Evolutionary conservation across 169 alveolate species (phyloP), one percentile per base, ranked within the genome.

Genomic region (Plasmodium malariae): DNA sequence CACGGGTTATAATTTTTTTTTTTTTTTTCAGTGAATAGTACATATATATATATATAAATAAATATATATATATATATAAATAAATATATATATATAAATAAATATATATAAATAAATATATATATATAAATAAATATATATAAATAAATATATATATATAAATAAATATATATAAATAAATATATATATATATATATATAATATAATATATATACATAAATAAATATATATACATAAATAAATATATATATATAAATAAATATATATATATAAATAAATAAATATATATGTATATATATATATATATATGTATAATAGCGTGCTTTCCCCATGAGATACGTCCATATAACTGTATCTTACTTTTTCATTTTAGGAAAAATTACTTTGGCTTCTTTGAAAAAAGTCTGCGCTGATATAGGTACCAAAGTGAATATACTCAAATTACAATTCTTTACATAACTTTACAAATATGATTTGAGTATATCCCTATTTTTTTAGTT

Each of bases 391-490:
- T 59, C 88, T 5, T 74, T 74, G 67, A 63, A 30, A 74, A 57
- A 74, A 32, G 74, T 74, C 12, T 74, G 88, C 37, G 17, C 34
- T 14, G 88, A 74, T 40, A 60, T 74, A 59, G 88, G 88, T 74
- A 43, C 14, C 48, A 62, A 28, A 34, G 14, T 6, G 14, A 54
- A 5, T 6, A 54, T 54, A 14, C 12, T 9, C 12, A 43, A 9
- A 43, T 43, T 43, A 9, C 12, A 43, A 12, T 9, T 43, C 55
- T 12, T 43, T 43, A 43, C 12, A 12, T 43, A n/a, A n/a, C n/a
- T n/a, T n/a, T n/a, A n/a, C n/a, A n/a, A n/a, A n/a, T n/a, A n/a
- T n/a, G n/a, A n/a, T n/a, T n/a, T n/a, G n/a, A n/a, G n/a, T n/a
- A n/a, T n/a, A n/a, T n/a, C n/a, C n/a, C n/a, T n/a, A n/a, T n/a